A percentile compares a stretch with the other conserved stretches of the same genome.
Evolutionary conservation across 2,329 filamentous ascomycete species (phyloP).

Genomic region (Clonostachys chloroleuca): DNA sequence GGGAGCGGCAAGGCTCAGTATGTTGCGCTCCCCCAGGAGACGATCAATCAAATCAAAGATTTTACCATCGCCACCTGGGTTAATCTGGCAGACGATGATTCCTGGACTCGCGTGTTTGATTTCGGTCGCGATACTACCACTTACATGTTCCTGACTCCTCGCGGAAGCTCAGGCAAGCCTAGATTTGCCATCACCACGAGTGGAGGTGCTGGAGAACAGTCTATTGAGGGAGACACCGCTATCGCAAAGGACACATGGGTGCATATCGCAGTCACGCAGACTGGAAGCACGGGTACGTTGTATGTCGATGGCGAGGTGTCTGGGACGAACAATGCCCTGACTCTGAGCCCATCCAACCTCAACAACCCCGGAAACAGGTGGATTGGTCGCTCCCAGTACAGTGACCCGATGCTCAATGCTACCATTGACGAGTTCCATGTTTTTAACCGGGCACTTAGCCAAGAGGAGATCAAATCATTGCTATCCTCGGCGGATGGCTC

Average conservation of each 20-base stretch:
- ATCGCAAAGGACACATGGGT: conserved; percentile 8
- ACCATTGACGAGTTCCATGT: conserved; percentile 12
- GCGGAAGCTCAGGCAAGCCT: conserved; percentile 4
- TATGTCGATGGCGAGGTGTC: conserved; percentile 9
- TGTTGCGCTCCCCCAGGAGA: conserved; percentile 10
- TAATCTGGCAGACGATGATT: conserved; percentile 6
- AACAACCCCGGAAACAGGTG: conserved; percentile 11
- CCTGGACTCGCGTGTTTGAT: conserved; percentile 10
- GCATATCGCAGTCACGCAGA: conserved; percentile 9
- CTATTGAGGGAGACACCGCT: conserved; percentile 6
- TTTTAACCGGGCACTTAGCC: conserved; percentile 9
- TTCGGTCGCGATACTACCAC: conserved; percentile 8
- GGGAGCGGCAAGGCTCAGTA: conserved; percentile 5
- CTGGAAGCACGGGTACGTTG: conserved; percentile 5
- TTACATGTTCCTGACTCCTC: conserved; percentile 12
- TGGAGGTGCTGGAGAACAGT: conserved; percentile 8
- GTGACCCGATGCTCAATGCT: conserved; percentile 7
- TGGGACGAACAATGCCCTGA: conserved; percentile 8
- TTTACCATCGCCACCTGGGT: conserved; percentile 12
- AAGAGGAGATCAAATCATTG: conserved; percentile 8
- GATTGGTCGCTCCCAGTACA: conserved; percentile 11
- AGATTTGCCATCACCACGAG: conserved; percentile 11
- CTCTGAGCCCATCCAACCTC: conserved; percentile 6
- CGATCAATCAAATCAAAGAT: conserved; percentile 11
- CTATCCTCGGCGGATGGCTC: conserved; percentile 7